Percentiles rank a stretch among this genome's conserved stretches.
These are phyloP conservation scores for Didymella segeticola DNA, from an alignment of 2,329 filamentous ascomycete species.

Conservation along the genomic window DNA sequence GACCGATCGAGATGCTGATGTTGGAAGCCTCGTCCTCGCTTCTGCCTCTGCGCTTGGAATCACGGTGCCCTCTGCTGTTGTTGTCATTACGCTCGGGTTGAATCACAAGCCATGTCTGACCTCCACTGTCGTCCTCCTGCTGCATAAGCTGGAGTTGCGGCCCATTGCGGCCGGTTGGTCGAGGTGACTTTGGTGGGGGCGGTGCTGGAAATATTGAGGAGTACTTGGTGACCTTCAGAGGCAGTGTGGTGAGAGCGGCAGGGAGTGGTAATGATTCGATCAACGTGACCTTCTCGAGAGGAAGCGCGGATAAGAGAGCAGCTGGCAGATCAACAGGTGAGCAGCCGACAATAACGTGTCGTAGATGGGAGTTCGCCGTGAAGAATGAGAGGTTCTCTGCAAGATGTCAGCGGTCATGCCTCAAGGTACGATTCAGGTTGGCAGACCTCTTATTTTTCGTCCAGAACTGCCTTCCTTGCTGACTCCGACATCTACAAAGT, in stretches of 20 bases:
- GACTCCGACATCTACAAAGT: constrained; percentile 47
- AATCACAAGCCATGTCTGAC: constrained; percentile 48
- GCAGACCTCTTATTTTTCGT: constrained; percentile 44
- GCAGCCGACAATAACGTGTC: constrained; percentile 45
- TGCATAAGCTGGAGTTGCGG: constrained; percentile 46
- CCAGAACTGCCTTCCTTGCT: constrained; percentile 45
- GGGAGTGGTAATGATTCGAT: constrained; percentile 43
- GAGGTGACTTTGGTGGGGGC: constrained; percentile 26
- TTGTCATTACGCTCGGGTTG: constrained; percentile 45
- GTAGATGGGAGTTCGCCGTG: constrained; percentile 43
- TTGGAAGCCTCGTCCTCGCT: constrained; percentile 43
- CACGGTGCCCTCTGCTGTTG: constrained; percentile 39
- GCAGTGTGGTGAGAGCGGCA: constrained; percentile 35
- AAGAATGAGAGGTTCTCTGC: constrained; percentile 46
- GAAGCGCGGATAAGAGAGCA: constrained; percentile 41
- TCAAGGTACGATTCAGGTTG: neutral
- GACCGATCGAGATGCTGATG: constrained; percentile 47
- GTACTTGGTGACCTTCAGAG: constrained; percentile 37
- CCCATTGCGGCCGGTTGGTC: constrained; percentile 29
- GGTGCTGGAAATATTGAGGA: constrained; percentile 41
- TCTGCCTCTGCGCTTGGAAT: constrained; percentile 22
- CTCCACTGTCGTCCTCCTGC: constrained; percentile 43
- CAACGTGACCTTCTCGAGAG: constrained; percentile 43
- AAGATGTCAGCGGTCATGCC: constrained; percentile 15
- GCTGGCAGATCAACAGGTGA: constrained; percentile 41